Conservation (phyloP, 2,329 filamentous ascomycete genomes). For the Aquanectria penicillioides region DNA sequence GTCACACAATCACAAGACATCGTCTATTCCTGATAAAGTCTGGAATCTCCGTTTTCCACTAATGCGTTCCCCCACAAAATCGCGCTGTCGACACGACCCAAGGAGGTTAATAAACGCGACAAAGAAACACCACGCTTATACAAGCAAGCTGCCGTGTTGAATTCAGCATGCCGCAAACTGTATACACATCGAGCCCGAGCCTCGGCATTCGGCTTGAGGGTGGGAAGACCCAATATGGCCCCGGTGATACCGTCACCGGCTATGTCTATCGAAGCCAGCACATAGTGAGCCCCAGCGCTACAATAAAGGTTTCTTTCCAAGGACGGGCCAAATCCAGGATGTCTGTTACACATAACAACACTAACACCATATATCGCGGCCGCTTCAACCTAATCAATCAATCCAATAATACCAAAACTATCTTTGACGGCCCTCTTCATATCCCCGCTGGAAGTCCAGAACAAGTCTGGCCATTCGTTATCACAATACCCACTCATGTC, state of each 20-base stretch:
- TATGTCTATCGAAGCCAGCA: constrained; percentile 32
- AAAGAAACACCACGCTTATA: too few species aligned
- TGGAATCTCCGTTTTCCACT: too few species aligned
- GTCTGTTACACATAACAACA: constrained; percentile 17
- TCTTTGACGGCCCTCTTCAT: constrained; percentile 40
- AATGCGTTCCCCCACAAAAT: too few species aligned
- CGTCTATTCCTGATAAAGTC: too few species aligned
- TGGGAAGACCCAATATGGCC: constrained; percentile 1
- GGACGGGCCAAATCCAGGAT: constrained; percentile 43
- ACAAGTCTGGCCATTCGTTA: constrained; percentile 41
- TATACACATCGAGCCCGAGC: not conserved
- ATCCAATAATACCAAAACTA: not conserved
- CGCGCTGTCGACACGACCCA: too few species aligned
- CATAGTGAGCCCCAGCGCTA: constrained; percentile 33
- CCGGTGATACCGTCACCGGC: constrained; percentile 43
- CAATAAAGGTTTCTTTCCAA: constrained; percentile 33
- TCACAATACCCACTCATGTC: constrained; percentile 39
- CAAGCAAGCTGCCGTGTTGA: not conserved
- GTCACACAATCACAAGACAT: too few species aligned
- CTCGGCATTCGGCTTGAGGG: constrained; percentile 26
- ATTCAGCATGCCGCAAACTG: constrained; percentile 13
- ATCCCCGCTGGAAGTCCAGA: constrained; percentile 22
- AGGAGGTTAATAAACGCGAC: too few species aligned
- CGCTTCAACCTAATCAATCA: constrained; percentile 40
- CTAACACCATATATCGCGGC: constrained; percentile 29